These are phyloP conservation scores for Fusarium sp. DNA, from an alignment of 2,329 filamentous ascomycete species.

Conservation along the genomic window DNA sequence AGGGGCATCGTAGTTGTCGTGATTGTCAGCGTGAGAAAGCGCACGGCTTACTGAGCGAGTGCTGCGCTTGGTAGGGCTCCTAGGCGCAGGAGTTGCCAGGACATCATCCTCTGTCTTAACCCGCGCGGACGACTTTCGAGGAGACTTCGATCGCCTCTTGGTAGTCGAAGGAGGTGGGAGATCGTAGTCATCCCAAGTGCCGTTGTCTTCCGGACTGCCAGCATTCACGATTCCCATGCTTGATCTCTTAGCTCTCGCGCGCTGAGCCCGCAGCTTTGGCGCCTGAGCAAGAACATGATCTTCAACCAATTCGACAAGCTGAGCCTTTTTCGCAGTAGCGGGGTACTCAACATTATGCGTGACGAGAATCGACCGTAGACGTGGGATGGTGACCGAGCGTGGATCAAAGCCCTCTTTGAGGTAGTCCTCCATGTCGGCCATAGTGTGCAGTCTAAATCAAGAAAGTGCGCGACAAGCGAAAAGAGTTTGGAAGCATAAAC, in stretches of 20 bases:
- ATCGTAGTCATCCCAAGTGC: slow-evolving; percentile 71
- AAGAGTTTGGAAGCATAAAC: slow-evolving; percentile 15
- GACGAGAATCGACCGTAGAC: slow-evolving; percentile 90
- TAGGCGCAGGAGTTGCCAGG: slow-evolving; percentile 50
- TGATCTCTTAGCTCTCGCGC: slow-evolving; percentile 84
- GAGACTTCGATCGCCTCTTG: slow-evolving; percentile 66
- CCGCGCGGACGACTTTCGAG: slow-evolving; percentile 65
- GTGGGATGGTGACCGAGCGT: slow-evolving; percentile 83
- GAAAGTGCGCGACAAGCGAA: slow-evolving; percentile 16
- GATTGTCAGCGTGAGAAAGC: slow-evolving; percentile 63
- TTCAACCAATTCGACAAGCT: slow-evolving; percentile 87
- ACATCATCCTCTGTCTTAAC: slow-evolving; percentile 67
- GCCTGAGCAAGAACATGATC: slow-evolving; percentile 83
- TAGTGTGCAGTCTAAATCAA: slow-evolving; percentile 50
- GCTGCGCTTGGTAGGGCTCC: slow-evolving; percentile 66
- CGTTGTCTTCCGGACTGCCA: slow-evolving; percentile 74
- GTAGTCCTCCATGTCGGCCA: slow-evolving; percentile 83
- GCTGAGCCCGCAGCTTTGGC: slow-evolving; percentile 78
- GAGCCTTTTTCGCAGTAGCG: slow-evolving; percentile 89
- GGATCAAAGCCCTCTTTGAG: slow-evolving; percentile 90
- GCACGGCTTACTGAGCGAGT: slow-evolving; percentile 68
- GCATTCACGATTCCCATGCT: slow-evolving; percentile 84
- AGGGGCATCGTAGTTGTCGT: slow-evolving; percentile 53
- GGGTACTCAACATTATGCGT: slow-evolving; percentile 88
- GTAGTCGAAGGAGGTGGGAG: slow-evolving; percentile 62